phyloP scores from a whole-genome alignment of 768 basidiomycete species.

The Amanita subjunquillea region DNA sequence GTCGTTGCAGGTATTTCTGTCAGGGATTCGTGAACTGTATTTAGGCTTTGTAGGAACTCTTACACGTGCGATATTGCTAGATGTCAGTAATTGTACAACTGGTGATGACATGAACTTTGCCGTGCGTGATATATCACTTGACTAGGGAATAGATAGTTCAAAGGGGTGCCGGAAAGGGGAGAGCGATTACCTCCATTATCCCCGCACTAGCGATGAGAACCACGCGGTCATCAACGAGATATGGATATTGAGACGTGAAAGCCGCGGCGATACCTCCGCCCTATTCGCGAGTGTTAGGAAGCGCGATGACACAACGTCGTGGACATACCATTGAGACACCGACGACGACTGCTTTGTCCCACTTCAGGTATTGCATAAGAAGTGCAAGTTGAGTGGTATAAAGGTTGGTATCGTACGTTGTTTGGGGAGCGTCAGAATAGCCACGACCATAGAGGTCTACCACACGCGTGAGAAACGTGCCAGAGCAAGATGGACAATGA shows the following conservation, averaged over 20 bases:
- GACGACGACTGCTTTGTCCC: constrained; percentile 54
- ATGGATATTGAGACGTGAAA: constrained; percentile 62
- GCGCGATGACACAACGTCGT: neutral
- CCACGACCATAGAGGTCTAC: constrained; percentile 75
- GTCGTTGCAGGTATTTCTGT: constrained; percentile 42
- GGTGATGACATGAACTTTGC: constrained; percentile 74
- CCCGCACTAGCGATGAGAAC: constrained; percentile 63
- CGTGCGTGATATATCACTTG: constrained; percentile 60
- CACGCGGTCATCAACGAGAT: constrained; percentile 55
- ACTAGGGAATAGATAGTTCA: constrained; percentile 20
- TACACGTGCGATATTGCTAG: constrained; percentile 54
- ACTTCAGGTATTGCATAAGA: constrained; percentile 68
- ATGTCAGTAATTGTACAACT: constrained; percentile 54
- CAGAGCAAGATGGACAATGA: neutral
- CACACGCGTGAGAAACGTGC: neutral
- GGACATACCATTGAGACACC: constrained; percentile 67
- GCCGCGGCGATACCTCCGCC: constrained; percentile 68
- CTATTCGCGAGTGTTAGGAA: constrained; percentile 20
- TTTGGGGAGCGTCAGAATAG: constrained; percentile 72
- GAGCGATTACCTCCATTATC: constrained; percentile 43
- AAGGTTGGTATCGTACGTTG: constrained; percentile 52
- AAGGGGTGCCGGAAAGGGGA: constrained; percentile 1
- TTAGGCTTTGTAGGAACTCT: constrained; percentile 10
- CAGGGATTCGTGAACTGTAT: neutral
- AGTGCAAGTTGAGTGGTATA: constrained; percentile 75